These are phyloP conservation scores for Hanseniaspora lachancei DNA, from an alignment of 805 yeast species.

Conservation along the genomic window DNA sequence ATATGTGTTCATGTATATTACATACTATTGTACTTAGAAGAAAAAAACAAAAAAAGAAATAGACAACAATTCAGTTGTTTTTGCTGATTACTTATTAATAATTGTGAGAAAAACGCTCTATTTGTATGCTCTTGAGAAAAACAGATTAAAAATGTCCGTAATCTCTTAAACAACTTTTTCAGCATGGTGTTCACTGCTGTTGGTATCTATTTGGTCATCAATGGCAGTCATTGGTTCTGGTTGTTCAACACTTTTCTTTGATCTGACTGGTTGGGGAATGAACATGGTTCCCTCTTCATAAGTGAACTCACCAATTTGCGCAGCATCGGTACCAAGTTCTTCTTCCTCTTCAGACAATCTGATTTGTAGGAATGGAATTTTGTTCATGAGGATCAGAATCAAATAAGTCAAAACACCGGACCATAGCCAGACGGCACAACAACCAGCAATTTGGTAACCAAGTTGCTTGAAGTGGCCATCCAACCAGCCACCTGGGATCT, in stretches of 20 bases:
- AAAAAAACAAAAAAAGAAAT: no score
- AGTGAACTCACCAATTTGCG: slow-evolving; percentile 84
- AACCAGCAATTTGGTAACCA: slow-evolving; percentile 78
- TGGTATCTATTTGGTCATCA: slow-evolving; percentile 27
- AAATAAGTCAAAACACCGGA: slow-evolving; percentile 60
- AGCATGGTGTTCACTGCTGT: not conserved
- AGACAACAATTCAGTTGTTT: no score
- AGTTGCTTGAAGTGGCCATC: slow-evolving; percentile 72
- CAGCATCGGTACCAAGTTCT: slow-evolving; percentile 72
- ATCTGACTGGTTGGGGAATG: slow-evolving; percentile 70
- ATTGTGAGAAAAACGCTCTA: not conserved
- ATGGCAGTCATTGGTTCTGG: slow-evolving; percentile 24
- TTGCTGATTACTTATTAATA: not conserved
- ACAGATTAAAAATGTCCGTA: no score
- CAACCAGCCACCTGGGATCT: slow-evolving; percentile 76
- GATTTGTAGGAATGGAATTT: slow-evolving; percentile 65
- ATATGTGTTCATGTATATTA: no score
- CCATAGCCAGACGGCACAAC: slow-evolving; percentile 59
- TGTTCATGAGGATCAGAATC: slow-evolving; percentile 53
- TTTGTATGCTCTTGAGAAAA: not conserved
- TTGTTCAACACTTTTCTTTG: slow-evolving; percentile 28
- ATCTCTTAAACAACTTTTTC: slow-evolving; percentile 11
- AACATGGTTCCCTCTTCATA: slow-evolving; percentile 50
- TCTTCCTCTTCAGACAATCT: slow-evolving; percentile 82
- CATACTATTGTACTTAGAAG: no score